phyloP scores from a whole-genome alignment of 345 rosid genomes.

The Arabis hirsuta region DNA sequence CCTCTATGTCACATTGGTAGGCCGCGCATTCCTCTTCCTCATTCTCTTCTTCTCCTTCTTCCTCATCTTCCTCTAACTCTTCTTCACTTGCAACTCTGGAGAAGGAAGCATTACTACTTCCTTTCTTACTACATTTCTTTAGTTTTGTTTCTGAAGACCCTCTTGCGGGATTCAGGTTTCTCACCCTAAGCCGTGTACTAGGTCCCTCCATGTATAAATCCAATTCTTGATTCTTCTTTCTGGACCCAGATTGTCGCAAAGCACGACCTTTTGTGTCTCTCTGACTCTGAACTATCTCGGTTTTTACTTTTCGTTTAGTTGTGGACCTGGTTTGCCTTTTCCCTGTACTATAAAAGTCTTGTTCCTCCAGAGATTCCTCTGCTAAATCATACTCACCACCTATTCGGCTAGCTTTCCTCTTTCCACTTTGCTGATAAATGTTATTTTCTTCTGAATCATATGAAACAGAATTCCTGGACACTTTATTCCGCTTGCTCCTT shows the following conservation, averaged over 20 bases:
- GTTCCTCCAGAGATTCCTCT: conserved; percentile 41
- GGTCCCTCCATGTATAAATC: conserved; percentile 64
- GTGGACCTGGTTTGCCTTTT: conserved; percentile 39
- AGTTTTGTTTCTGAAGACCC: conserved; percentile 49
- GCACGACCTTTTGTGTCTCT: conserved; percentile 36
- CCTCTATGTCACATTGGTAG: conserved; percentile 84
- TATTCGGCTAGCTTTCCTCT: conserved; percentile 39
- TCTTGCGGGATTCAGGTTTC: conserved; percentile 49
- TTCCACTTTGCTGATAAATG: conserved; percentile 46
- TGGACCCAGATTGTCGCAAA: conserved; percentile 26
- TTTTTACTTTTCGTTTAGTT: conserved; percentile 46
- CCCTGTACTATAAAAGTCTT: conserved; percentile 18
- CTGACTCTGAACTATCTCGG: conserved; percentile 37
- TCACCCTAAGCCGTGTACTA: conserved; percentile 74
- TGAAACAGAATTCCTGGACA: conserved; percentile 44
- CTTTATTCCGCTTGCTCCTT: conserved; percentile 53
- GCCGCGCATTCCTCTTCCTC: conserved; percentile 49
- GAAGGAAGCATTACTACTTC: conserved; percentile 45
- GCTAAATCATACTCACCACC: conserved; percentile 51
- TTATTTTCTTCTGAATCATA: conserved; percentile 48
- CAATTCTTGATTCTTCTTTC: conserved; percentile 50
- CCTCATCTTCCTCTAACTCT: conserved; percentile 51
- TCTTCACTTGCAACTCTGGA: conserved; percentile 49
- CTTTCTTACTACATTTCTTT: conserved; percentile 57
- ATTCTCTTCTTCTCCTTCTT: conserved; percentile 53